phyloP scores from a whole-genome alignment of 139 green algal genomes.

The Picochlorum sp. region DNA sequence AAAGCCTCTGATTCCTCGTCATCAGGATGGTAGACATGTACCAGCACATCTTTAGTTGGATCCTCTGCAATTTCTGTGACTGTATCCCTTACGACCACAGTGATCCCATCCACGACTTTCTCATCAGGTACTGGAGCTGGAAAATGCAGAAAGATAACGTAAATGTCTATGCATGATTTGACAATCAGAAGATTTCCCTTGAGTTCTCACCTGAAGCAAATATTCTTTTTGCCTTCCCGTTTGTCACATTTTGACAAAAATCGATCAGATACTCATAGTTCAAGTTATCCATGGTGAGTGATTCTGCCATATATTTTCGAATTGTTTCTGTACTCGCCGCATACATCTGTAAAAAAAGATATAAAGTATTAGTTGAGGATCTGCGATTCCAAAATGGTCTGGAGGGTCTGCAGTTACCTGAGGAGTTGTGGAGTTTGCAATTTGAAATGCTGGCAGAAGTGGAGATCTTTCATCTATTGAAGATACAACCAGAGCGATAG shows the following conservation, averaged over 20 bases:
- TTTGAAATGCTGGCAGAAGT: neutral
- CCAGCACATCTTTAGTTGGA: conserved; percentile 28
- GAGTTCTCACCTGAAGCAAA: neutral
- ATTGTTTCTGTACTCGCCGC: neutral
- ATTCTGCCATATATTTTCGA: neutral
- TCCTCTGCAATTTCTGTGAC: conserved; percentile 22
- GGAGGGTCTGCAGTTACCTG: neutral
- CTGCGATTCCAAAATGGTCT: neutral
- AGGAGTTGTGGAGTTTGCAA: neutral
- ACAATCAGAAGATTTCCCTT: too few relatives aligned
- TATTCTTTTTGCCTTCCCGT: conserved; percentile 4
- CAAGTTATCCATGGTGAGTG: neutral
- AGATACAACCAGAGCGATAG: neutral
- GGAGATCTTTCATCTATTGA: neutral
- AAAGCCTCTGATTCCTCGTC: conserved; percentile 53
- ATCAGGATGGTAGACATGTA: conserved; percentile 57
- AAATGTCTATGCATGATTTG: too few relatives aligned
- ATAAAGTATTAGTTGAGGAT: neutral
- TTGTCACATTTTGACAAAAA: conserved; percentile 43
- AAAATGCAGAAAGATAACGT: neutral
- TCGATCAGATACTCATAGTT: conserved; percentile 8
- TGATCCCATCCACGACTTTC: conserved; percentile 16
- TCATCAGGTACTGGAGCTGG: conserved; percentile 6
- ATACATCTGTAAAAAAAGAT: neutral
- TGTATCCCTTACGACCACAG: conserved; percentile 14